Conservation (phyloP, 768 basidiomycete genomes). For the Imleria badia region DNA sequence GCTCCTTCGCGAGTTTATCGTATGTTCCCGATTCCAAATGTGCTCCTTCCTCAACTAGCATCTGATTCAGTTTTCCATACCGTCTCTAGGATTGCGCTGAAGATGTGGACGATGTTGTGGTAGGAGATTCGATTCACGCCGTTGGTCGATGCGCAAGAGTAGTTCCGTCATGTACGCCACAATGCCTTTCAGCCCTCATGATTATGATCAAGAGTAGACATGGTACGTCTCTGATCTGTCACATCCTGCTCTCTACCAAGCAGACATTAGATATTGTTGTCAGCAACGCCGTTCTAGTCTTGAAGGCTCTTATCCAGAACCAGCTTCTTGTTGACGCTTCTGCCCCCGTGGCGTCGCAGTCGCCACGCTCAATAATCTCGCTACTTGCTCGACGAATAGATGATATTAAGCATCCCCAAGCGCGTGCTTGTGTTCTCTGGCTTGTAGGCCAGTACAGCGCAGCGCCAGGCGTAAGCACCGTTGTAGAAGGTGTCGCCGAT, state of each 20-base stretch:
- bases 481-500: conserved; percentile 57
- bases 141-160: conserved; percentile 73
- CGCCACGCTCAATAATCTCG: conserved; percentile 68
- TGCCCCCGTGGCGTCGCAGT: conserved; percentile 27
- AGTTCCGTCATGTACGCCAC: conserved; percentile 65
- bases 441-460: conserved; percentile 87
- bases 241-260: conserved; percentile 1
- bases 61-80: background rate
- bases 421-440: conserved; percentile 89
- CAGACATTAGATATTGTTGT: conserved; percentile 65
- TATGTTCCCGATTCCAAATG: conserved; percentile 38
- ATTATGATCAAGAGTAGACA: conserved; percentile 74
- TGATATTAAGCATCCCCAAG: conserved; percentile 74
- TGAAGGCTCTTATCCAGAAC: conserved; percentile 80
- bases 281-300: conserved; percentile 77
- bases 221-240: conserved; percentile 45
- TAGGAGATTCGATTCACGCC: conserved; percentile 70
- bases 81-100: conserved; percentile 70
- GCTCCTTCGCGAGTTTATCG: conserved; percentile 82
- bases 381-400: conserved; percentile 77
- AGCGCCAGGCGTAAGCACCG: conserved; percentile 30
- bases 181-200: conserved; percentile 76
- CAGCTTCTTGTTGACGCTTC: conserved; percentile 45
- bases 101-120: conserved; percentile 71
- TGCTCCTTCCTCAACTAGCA: background rate